These are phyloP conservation scores for Corylus heterophylla DNA, from an alignment of 306 rosid species.

Conservation along the genomic window DNA sequence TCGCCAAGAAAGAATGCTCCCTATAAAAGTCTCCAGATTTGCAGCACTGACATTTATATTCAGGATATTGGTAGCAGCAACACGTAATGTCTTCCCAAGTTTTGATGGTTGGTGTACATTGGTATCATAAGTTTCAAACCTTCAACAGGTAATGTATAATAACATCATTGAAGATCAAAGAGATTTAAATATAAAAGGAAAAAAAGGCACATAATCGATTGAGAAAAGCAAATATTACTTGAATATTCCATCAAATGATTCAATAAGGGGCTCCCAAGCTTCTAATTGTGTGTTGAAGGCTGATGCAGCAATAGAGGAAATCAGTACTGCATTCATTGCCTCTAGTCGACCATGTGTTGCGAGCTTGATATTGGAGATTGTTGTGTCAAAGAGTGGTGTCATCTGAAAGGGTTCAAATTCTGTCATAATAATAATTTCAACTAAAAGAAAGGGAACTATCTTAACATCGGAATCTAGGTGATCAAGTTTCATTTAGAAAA, in stretches of 20 bases:
- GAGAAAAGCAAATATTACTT: slow-evolving; percentile 51
- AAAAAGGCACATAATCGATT: neutral
- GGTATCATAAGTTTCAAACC: slow-evolving; percentile 89
- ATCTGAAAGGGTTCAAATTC: slow-evolving; percentile 56
- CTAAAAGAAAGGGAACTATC: slow-evolving; percentile 7
- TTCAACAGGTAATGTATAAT: slow-evolving; percentile 35
- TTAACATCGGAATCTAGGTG: slow-evolving; percentile 21
- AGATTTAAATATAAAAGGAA: slow-evolving; percentile 2
- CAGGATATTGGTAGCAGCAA: slow-evolving; percentile 83
- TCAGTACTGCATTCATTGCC: slow-evolving; percentile 89
- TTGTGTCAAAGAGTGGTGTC: slow-evolving; percentile 86
- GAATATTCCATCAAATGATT: slow-evolving; percentile 97
- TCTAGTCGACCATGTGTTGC: slow-evolving; percentile 91
- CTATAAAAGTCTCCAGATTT: slow-evolving; percentile 72
- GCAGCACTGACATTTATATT: slow-evolving; percentile 92
- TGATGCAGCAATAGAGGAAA: slow-evolving; percentile 93
- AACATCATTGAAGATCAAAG: slow-evolving; percentile 19
- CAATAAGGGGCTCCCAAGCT: slow-evolving; percentile 98
- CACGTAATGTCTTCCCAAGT: slow-evolving; percentile 78
- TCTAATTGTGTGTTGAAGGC: slow-evolving; percentile 92
- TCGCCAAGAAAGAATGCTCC: slow-evolving; percentile 86
- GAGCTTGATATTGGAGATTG: slow-evolving; percentile 85
- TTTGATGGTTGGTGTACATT: slow-evolving; percentile 53
- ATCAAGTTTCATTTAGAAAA: slow-evolving; percentile 15
- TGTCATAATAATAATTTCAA: slow-evolving; percentile 6